These are phyloP conservation scores for Colletotrichum shisoi DNA, from an alignment of 2,329 filamentous ascomycete genomes.

Conservation along the genomic window DNA sequence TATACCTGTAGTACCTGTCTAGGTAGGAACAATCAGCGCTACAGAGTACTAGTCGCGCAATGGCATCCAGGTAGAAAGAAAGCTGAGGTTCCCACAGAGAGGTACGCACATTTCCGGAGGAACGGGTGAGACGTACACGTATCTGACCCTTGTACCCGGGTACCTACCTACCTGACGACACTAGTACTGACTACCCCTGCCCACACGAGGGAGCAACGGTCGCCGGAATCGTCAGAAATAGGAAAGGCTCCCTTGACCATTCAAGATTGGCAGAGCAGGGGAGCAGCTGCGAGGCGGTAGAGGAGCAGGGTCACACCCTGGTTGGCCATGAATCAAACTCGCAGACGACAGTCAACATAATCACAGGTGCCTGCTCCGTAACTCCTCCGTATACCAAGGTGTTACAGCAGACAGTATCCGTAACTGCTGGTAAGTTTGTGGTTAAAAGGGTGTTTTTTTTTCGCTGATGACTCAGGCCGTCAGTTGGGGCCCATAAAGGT, in stretches of 20 bases:
- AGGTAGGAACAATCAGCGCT: too few species aligned
- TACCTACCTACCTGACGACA: constrained; percentile 21
- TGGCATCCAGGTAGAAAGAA: not conserved
- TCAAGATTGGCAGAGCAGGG: constrained; percentile 34
- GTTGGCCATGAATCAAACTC: constrained; percentile 28
- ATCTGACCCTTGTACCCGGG: not conserved
- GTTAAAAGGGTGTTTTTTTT: too few species aligned
- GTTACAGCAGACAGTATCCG: too few species aligned
- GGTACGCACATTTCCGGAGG: not conserved
- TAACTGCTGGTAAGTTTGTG: too few species aligned
- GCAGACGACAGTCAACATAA: not conserved
- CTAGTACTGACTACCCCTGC: constrained; percentile 25
- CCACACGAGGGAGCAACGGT: constrained; percentile 24
- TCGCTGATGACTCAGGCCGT: too few species aligned
- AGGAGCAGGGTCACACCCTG: constrained; percentile 19
- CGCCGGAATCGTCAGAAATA: constrained; percentile 36
- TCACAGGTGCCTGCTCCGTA: constrained; percentile 4
- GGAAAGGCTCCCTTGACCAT: constrained; percentile 30
- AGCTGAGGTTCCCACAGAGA: not conserved
- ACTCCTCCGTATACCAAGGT: not conserved
- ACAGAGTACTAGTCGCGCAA: too few species aligned
- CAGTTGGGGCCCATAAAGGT: too few species aligned
- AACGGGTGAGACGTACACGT: constrained; percentile 15
- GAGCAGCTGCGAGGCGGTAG: constrained; percentile 12
- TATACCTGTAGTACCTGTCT: too few species aligned